Evolutionary conservation across 495 filamentous ascomycete genomes (phyloP).

Genomic region (Staphylotrichum tortipilum): DNA sequence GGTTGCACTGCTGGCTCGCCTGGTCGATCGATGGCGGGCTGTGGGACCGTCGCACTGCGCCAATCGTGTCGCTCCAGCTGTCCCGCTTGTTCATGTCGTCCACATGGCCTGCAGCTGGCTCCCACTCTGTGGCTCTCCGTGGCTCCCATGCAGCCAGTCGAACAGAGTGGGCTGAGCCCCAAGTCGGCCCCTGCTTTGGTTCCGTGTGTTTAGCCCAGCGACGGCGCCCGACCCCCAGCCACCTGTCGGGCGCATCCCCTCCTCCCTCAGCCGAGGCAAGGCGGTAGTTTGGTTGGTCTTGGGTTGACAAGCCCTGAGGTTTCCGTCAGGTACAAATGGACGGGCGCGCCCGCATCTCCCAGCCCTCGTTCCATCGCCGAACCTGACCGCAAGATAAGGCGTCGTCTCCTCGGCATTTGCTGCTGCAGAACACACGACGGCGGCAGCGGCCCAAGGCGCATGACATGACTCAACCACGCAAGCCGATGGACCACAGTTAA

Average conservation of each 20-base stretch:
- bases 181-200: conserved; percentile 7
- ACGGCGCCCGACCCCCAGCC: not conserved
- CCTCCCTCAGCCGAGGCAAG: not conserved
- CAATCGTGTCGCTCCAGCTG: conserved; percentile 21
- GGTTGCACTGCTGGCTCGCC: no score
- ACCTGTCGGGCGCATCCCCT: not conserved
- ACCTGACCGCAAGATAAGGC: not conserved
- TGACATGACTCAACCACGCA: no score
- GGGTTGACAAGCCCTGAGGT: not conserved
- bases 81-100: conserved; percentile 5
- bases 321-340: conserved; percentile 15
- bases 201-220: conserved; percentile 2
- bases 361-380: no score
- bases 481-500: no score
- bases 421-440: no score
- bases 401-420: no score
- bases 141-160: conserved; percentile 16
- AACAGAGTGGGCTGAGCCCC: conserved; percentile 5
- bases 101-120: conserved; percentile 9
- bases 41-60: not conserved
- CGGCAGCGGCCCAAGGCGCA: no score
- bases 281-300: no score
- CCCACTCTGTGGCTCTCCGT: conserved; percentile 12
- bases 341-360: conserved; percentile 4
- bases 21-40: conserved; percentile 3